A percentile compares a stretch with the other conserved stretches of the same genome.
Evolutionary conservation across 441 rosid species (phyloP).

Genomic region (Populus hybrid): DNA sequence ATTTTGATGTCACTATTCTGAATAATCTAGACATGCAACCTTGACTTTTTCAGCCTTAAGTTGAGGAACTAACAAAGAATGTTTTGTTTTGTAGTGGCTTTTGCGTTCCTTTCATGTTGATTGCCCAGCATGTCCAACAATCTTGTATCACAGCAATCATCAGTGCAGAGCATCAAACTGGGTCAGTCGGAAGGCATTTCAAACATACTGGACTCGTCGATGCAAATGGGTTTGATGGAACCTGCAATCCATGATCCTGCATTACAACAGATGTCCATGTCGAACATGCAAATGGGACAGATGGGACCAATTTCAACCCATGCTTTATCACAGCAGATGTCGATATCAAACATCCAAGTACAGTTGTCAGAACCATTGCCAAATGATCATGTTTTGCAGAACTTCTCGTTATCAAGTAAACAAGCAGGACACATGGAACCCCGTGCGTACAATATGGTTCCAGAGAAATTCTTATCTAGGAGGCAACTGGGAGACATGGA

Average conservation of each 20-base stretch:
- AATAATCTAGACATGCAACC: background rate
- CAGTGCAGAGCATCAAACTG: constrained; percentile 36
- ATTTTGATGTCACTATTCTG: background rate
- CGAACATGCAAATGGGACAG: constrained; percentile 37
- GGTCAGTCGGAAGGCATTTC: constrained; percentile 39
- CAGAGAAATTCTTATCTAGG: constrained; percentile 30
- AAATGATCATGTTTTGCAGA: constrained; percentile 23
- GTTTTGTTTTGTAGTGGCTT: constrained; percentile 19
- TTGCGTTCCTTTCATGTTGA: constrained; percentile 22
- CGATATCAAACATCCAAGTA: constrained; percentile 19
- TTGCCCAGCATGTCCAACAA: constrained; percentile 46
- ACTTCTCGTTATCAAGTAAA: constrained; percentile 24
- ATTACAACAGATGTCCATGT: constrained; percentile 26
- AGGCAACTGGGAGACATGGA: constrained; percentile 29
- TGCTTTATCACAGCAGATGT: constrained; percentile 26
- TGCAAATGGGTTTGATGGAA: constrained; percentile 33
- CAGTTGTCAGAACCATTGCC: constrained; percentile 22
- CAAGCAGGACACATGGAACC: constrained; percentile 33
- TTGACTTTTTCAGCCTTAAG: background rate
- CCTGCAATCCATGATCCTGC: constrained; percentile 19
- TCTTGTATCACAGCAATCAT: constrained; percentile 45
- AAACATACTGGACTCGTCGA: constrained; percentile 28
- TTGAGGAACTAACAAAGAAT: constrained; percentile 8
- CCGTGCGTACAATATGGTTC: constrained; percentile 24
- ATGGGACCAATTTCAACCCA: constrained; percentile 20